phyloP scores from a whole-genome alignment of 169 alveolate species.

The Cyclospora cayetanensis region DNA sequence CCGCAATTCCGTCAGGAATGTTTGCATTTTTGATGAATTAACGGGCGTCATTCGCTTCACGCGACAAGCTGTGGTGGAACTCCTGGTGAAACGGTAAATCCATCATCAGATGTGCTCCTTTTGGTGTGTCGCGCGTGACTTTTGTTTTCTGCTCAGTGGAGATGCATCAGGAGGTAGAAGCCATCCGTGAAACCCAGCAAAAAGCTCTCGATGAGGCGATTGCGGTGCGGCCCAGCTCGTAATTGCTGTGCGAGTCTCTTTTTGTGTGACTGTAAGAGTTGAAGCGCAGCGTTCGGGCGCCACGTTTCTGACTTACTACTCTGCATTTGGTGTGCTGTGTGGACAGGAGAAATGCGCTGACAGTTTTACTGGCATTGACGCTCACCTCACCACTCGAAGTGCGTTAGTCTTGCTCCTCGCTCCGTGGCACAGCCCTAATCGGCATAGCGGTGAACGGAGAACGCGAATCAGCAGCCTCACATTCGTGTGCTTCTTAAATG shows the following conservation, averaged over 20 bases:
- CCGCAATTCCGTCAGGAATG: no score
- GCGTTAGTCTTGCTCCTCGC: not conserved
- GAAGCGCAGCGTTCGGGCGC: not conserved
- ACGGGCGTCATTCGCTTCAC: no score
- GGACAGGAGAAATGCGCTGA: constrained; percentile 49
- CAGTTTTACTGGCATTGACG: constrained; percentile 21
- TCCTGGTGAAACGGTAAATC: no score
- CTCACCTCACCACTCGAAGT: constrained; percentile 22
- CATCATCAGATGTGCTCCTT: no score
- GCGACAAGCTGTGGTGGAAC: no score
- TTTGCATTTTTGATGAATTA: no score
- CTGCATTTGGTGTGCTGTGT: not conserved
- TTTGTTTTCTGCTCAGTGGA: not conserved
- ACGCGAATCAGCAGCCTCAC: not conserved
- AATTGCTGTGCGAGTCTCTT: not conserved
- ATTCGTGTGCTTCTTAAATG: not conserved
- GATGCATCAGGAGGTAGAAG: constrained; percentile 19
- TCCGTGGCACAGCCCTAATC: not conserved
- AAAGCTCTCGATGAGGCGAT: not conserved
- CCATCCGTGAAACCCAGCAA: constrained; percentile 31
- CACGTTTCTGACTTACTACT: not conserved
- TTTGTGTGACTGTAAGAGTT: not conserved
- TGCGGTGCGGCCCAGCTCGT: not conserved
- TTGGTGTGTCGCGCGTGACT: not conserved
- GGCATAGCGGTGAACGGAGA: no score